A percentile compares a stretch with the other conserved stretches of the same genome.
These are phyloP conservation scores for Eucalyptus curtisii DNA, from an alignment of 345 rosid species.

Conservation along the genomic window DNA sequence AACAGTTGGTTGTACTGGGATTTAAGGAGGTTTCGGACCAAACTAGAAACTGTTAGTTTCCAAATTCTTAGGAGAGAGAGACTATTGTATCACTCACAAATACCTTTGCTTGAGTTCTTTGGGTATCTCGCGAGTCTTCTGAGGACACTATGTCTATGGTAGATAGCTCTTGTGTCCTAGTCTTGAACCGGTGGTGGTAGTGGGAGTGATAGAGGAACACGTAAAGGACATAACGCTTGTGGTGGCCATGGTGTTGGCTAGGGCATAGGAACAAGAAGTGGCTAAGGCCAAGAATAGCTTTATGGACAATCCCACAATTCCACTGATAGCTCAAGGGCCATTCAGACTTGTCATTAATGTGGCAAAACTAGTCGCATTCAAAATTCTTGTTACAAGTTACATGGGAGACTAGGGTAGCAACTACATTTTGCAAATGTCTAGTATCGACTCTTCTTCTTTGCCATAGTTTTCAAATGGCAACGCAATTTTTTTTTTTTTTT, in stretches of 20 bases:
- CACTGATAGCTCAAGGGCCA: not conserved
- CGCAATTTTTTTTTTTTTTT: fast-evolving
- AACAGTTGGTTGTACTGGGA: not conserved
- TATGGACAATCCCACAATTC: not conserved
- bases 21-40: not conserved
- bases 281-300: not conserved
- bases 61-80: not conserved
- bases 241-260: not conserved
- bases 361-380: not conserved
- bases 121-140: not conserved
- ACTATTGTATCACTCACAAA: not conserved
- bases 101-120: not conserved
- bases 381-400: not conserved
- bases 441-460: not conserved
- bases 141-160: not conserved
- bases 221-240: not conserved
- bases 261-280: not conserved
- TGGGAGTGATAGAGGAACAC: not conserved
- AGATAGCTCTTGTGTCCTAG: not conserved
- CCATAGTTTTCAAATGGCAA: not conserved
- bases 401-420: not conserved
- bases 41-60: no score
- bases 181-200: not conserved
- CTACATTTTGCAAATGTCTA: not conserved
- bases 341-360: not conserved